These are phyloP conservation scores for Globisporangium viniferum DNA, from an alignment of 352 stramenopile species.

Conservation along the genomic window DNA sequence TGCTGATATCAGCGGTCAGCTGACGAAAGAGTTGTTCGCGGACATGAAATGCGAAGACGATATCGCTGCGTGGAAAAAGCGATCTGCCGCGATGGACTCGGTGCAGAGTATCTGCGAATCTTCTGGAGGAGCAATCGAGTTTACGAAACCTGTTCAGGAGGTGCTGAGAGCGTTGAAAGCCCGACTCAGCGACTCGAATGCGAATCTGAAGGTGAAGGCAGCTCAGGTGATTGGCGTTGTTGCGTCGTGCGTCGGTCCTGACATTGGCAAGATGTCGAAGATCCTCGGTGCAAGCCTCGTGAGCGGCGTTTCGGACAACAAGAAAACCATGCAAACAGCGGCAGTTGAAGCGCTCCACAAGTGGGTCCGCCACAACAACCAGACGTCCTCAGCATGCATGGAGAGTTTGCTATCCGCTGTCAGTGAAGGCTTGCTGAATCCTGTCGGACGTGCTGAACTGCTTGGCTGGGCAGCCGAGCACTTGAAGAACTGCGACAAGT, in stretches of 20 bases:
- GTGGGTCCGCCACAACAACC: slow-evolving; percentile 78
- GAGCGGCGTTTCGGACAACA: slow-evolving; percentile 80
- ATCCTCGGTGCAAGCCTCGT: slow-evolving; percentile 66
- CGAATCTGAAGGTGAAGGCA: slow-evolving; percentile 85
- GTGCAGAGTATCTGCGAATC: slow-evolving; percentile 77
- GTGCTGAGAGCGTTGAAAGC: slow-evolving; percentile 72
- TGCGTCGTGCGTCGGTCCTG: slow-evolving; percentile 68
- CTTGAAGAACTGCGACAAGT: slow-evolving; percentile 51
- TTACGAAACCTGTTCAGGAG: slow-evolving; percentile 80
- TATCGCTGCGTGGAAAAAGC: slow-evolving; percentile 85
- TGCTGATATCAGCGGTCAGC: slow-evolving; percentile 70
- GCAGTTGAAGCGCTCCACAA: slow-evolving; percentile 77
- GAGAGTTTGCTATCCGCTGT: slow-evolving; percentile 70
- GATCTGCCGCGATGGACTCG: slow-evolving; percentile 73
- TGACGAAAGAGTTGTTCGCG: slow-evolving; percentile 85
- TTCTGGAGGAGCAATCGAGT: slow-evolving; percentile 75
- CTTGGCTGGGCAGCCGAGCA: slow-evolving; percentile 74
- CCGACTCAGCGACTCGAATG: slow-evolving; percentile 80
- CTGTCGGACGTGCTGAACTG: slow-evolving; percentile 74
- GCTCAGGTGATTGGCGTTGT: slow-evolving; percentile 79
- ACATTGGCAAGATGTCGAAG: slow-evolving; percentile 82
- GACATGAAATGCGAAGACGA: slow-evolving; percentile 86
- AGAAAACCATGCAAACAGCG: slow-evolving; percentile 84
- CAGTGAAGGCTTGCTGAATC: slow-evolving; percentile 69
- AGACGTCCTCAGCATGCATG: slow-evolving; percentile 59